Evolutionary conservation across 2,329 filamentous ascomycete genomes (phyloP).

Genomic region (Ustilaginoidea virens): DNA sequence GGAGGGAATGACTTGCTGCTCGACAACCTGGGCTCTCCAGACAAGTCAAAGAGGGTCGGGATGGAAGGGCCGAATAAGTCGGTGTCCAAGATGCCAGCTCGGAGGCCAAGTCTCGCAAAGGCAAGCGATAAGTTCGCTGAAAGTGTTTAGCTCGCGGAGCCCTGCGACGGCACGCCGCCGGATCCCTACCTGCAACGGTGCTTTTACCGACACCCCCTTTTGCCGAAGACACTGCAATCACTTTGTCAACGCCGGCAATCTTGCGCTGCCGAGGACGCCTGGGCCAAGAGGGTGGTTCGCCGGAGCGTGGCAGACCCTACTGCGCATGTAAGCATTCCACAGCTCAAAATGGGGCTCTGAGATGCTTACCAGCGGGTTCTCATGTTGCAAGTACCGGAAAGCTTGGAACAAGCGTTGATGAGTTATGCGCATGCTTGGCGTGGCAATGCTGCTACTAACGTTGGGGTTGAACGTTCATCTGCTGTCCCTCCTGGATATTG

Average conservation of each 20-base stretch:
- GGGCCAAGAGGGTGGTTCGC: conserved; percentile 37
- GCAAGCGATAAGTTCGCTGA: conserved; percentile 69
- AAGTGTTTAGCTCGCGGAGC: neutral
- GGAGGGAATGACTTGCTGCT: conserved; percentile 34
- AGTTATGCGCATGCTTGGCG: conserved; percentile 23
- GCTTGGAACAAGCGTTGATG: conserved; percentile 20
- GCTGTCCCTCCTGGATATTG: too few relatives aligned
- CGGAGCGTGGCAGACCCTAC: conserved; percentile 73
- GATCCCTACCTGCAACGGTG: conserved; percentile 59
- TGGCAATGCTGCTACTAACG: too few relatives aligned
- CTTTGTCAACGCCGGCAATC: conserved; percentile 73
- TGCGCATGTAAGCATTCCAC: neutral
- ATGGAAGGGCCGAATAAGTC: conserved; percentile 96
- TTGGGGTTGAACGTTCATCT: too few relatives aligned
- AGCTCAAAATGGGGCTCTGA: neutral
- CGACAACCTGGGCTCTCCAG: conserved; percentile 63
- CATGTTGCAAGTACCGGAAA: conserved; percentile 38
- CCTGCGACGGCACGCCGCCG: neutral
- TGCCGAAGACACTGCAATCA: conserved; percentile 93
- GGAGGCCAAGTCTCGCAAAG: conserved; percentile 67
- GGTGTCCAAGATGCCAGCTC: conserved; percentile 79
- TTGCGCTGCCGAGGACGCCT: conserved; percentile 67
- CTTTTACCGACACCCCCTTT: conserved; percentile 98
- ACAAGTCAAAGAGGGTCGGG: conserved; percentile 73
- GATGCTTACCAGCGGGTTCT: conserved; percentile 63